Base-by-base conservation (phyloP, 2,329 filamentous ascomycete genomes). In the Trichoderma sp. region DNA sequence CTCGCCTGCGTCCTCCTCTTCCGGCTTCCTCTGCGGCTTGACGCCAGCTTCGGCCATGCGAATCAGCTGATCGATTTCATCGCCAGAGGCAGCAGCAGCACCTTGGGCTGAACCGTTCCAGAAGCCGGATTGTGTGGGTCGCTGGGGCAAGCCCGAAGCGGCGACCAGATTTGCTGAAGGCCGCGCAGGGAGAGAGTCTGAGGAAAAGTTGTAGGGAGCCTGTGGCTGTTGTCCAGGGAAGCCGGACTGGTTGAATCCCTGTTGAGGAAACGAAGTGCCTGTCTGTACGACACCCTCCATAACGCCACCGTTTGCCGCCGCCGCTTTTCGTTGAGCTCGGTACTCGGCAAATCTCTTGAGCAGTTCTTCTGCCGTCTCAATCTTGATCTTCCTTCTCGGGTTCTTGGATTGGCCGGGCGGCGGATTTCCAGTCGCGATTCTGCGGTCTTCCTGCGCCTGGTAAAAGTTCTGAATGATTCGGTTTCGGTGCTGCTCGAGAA, bases 391-490 rank as follows among this genome's bases (percentile, higher is more conserved):
- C 81, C 91, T 91, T 11, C 85, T 88, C 1, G 89, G 87, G 71
- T 89, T 89, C 78, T 93, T 80, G 64, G 83, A 84, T 70, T 86
- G 84, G 2, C 91, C 91, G 0, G 92, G 88, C 21, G 91, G 87
- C 3, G 92, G 92, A 76, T 97, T 97, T 43, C 94, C 95, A 1
- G 94, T 97, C 10, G 89, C 87, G 60, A 91, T 89, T 73, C 92
- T 90, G 70, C 94, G 88, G 75, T 97, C 93, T 70, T 92, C 91
- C 80, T 97, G 92, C 31, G 90, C 90, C 78, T 93, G 90, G 80
- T 96, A 95, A 80, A 91, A 97, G 79, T 92, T 91, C 74, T 92
- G 88, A 72, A 94, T 89, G 77, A 98, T 93, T 75, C 92, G 89
- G 80, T 96, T 92, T 77, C 92, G 91, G 84, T 97, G 94, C 76